phyloP scores from a whole-genome alignment of 2,329 filamentous ascomycete genomes.

The Ceratocystis papillata region DNA sequence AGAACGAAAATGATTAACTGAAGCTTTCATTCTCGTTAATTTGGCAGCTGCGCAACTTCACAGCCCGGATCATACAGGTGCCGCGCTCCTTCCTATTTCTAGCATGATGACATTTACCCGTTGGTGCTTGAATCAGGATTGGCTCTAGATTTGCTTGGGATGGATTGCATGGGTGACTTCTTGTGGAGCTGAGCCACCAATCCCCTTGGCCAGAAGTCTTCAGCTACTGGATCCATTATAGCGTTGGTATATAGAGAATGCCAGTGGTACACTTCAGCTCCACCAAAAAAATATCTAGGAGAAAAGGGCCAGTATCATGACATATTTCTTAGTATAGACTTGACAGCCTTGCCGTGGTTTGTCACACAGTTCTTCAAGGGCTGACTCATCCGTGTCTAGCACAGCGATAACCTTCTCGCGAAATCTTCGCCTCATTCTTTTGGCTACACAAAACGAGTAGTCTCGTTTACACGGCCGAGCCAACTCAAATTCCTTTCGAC shows the following conservation, averaged over 20 bases:
- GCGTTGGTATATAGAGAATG: neutral
- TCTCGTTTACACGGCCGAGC: neutral
- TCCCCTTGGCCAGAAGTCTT: neutral
- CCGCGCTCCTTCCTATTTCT: conserved; percentile 3
- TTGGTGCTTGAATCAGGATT: neutral
- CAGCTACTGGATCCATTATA: neutral
- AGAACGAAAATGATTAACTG: neutral
- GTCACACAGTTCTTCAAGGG: neutral
- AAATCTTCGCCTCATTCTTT: neutral
- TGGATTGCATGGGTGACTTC: neutral
- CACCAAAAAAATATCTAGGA: neutral
- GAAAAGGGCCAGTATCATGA: neutral
- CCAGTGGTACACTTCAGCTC: neutral
- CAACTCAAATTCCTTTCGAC: neutral
- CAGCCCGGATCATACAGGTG: conserved; percentile 6
- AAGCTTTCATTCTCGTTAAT: neutral
- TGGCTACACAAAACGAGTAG: neutral
- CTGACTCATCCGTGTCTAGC: neutral
- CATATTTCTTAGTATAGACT: neutral
- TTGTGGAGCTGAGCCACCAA: conserved; percentile 10
- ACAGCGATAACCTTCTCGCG: neutral
- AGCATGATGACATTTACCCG: neutral
- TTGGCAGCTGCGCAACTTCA: conserved; percentile 9
- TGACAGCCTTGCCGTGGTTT: neutral
- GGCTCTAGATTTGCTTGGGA: neutral